These are phyloP conservation scores for Lasiodiplodia theobromae DNA, from an alignment of 2,329 filamentous ascomycete species.

Conservation along the genomic window DNA sequence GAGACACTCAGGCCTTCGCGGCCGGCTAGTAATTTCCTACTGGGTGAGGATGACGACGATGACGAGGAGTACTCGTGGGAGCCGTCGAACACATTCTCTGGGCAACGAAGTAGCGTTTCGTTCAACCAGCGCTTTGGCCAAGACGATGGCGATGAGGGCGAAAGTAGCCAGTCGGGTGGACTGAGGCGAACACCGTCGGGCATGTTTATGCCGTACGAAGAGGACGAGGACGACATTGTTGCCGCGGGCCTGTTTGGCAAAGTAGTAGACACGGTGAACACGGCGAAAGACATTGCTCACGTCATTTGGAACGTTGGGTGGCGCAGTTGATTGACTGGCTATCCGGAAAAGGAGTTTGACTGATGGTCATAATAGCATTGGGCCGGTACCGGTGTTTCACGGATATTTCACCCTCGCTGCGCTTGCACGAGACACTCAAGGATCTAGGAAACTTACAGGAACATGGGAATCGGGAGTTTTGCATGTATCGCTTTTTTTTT, in stretches of 20 bases:
- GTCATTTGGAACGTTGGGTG: constrained; percentile 73
- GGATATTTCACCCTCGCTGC: constrained; percentile 27
- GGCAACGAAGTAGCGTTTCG: constrained; percentile 42
- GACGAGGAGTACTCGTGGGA: constrained; percentile 56
- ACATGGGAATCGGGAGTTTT: constrained; percentile 16
- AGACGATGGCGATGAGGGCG: constrained; percentile 50
- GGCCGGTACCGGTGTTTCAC: constrained; percentile 30
- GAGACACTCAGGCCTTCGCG: constrained; percentile 79
- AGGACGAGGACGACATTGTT: constrained; percentile 68
- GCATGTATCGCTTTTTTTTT: neutral
- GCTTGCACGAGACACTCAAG: constrained; percentile 21
- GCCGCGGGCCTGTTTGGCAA: constrained; percentile 73
- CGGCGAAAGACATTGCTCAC: constrained; percentile 68
- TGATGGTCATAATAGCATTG: constrained; percentile 26
- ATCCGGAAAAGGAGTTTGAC: neutral
- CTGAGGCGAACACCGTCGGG: constrained; percentile 83
- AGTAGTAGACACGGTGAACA: constrained; percentile 79
- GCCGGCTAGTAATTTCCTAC: constrained; percentile 69
- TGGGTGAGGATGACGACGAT: constrained; percentile 65
- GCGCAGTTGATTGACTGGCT: constrained; percentile 55
- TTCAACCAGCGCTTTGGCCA: constrained; percentile 27
- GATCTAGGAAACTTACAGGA: constrained; percentile 10
- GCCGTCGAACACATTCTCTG: constrained; percentile 46
- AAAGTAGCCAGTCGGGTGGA: constrained; percentile 49
- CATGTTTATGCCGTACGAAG: constrained; percentile 90